Base-by-base conservation (phyloP, 768 basidiomycete species). In the Galerina sulciceps region DNA sequence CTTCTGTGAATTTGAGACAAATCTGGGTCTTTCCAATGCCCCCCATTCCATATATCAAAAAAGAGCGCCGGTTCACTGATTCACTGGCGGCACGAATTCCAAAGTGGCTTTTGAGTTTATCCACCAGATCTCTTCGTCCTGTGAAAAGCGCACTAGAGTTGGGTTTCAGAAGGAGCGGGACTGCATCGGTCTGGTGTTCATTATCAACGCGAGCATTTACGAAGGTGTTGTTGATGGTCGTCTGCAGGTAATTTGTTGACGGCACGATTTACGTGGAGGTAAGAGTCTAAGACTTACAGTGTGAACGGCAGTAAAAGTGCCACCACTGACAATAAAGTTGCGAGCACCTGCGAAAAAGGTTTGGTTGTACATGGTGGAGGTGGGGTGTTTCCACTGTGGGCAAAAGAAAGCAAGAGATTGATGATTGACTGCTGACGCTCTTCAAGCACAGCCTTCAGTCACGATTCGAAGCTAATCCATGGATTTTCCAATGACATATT, bases 1-100 rank as follows among this genome's bases (percentile, higher is more conserved):
- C 52, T 46, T 58, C 62, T 11, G 51, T 55, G 46, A 67, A 65
- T 23, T 61, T 60, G 18, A 65, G 42, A 38, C 65, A 65, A 14
- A 65, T 58, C 43, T 67, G 65, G n/a, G 65, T 62, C 23, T 66
- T 65, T 42, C 66, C 65, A 49, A 63, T 61, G 17, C 65, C 67
- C 15, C 64, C 61, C 54, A 64, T 64, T 34, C 67, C 66, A 50
- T 65, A 54, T 11, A 69, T 45, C 1, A 69, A 59, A 37, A 60
- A 53, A 3, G 47, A 60, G 22, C 52, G 53, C 31, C 62, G 46
- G 6, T 10, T 23, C 11, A n/a, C 10, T 2, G 41, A 20, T 15
- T 38, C 11, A 13, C 46, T 36, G 44, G 36, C 15, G 11, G n/a
- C 31, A n/a, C 54, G 31, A 6, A 35, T 36, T 23, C 20, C 36